Conservation (phyloP, 2,329 filamentous ascomycete species). For the Escovopsis weberi region DNA sequence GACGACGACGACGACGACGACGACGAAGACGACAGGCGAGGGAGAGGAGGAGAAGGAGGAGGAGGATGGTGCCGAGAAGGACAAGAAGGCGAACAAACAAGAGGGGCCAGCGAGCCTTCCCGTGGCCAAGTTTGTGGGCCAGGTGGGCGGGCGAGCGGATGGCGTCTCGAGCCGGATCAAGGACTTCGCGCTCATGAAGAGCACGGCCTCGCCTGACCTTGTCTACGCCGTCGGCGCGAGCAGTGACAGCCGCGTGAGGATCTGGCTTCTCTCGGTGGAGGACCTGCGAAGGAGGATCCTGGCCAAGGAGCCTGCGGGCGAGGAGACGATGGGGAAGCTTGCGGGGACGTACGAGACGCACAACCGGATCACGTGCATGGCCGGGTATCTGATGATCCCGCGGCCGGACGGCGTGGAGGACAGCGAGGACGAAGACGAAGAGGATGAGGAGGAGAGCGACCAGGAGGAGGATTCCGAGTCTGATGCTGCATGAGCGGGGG, state of each 20-base stretch:
- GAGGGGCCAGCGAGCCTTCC: slow-evolving; percentile 23
- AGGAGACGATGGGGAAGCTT: slow-evolving; percentile 42
- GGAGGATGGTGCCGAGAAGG: too few relatives aligned
- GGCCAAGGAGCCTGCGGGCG: slow-evolving; percentile 10
- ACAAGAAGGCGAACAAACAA: slow-evolving; percentile 15
- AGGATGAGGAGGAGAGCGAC: slow-evolving; percentile 25
- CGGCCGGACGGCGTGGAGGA: slow-evolving; percentile 46
- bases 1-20: neutral
- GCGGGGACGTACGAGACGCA: slow-evolving; percentile 71
- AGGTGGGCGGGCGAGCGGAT: slow-evolving; percentile 56
- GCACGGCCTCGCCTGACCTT: slow-evolving; percentile 22
- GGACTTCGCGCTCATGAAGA: slow-evolving; percentile 59
- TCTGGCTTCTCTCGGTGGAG: slow-evolving; percentile 50
- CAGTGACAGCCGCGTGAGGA: slow-evolving; percentile 71
- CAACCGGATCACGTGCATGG: slow-evolving; percentile 79
- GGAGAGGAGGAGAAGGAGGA: too few relatives aligned
- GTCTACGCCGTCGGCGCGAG: slow-evolving; percentile 55
- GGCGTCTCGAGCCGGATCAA: slow-evolving; percentile 63
- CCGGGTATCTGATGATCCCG: slow-evolving; percentile 72
- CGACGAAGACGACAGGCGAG: too few relatives aligned
- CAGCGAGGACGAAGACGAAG: slow-evolving; percentile 36
- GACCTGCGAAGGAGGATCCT: slow-evolving; percentile 20
- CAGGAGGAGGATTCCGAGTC: slow-evolving; percentile 12
- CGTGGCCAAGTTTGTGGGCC: slow-evolving; percentile 54
- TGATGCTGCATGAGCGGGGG: slow-evolving; percentile 6